Evolutionary conservation across 73 alveolate species (phyloP).

Genomic region (Uronychia setigera): DNA sequence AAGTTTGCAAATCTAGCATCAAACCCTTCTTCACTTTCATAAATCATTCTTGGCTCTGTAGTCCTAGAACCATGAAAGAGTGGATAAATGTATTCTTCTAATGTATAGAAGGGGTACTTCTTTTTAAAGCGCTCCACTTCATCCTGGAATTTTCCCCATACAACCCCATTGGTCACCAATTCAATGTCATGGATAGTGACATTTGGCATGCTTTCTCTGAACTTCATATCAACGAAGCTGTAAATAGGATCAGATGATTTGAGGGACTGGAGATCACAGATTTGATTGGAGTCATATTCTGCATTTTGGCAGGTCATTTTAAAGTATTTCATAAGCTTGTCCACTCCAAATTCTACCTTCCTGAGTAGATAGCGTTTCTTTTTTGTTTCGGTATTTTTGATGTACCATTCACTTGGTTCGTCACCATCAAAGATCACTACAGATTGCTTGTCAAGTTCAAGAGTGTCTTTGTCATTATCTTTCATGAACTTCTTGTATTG

Average conservation of each 20-base stretch:
- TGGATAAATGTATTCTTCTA: not conserved
- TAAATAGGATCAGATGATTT: not conserved
- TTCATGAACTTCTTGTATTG: not conserved
- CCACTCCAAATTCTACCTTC: not conserved
- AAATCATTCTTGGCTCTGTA: conserved; percentile 6
- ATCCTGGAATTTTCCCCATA: not conserved
- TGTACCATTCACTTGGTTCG: not conserved
- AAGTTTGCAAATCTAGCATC: not conserved
- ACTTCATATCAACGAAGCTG: not conserved
- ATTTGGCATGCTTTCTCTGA: not conserved
- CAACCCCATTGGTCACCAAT: not conserved
- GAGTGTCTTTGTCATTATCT: not conserved
- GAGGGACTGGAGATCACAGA: not conserved
- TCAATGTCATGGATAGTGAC: not conserved
- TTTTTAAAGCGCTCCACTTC: not conserved
- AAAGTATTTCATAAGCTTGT: not conserved
- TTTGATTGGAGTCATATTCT: not conserved
- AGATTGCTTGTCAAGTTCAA: not conserved
- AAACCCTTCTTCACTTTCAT: conserved; percentile 7
- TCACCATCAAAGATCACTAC: not conserved
- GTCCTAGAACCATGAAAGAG: conserved; percentile 9
- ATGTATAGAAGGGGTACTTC: not conserved
- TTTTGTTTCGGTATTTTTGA: not conserved
- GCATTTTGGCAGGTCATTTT: not conserved
- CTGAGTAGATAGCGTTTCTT: not conserved